phyloP scores from a whole-genome alignment of 2,329 filamentous ascomycete species.

The Trichoderma sp. region DNA sequence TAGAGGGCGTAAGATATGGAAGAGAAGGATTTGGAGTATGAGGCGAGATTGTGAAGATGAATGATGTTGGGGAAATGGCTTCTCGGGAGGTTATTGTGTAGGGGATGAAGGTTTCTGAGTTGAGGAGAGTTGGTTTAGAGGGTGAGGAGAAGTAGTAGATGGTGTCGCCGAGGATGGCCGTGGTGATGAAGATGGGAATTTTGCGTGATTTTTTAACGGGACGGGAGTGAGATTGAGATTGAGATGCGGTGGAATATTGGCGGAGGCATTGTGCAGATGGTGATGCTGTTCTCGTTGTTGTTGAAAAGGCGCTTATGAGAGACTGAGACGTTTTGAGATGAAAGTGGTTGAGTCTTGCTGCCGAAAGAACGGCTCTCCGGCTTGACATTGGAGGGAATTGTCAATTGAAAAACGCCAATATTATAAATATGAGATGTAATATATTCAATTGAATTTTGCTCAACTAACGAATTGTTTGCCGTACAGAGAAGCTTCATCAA shows the following conservation, averaged over 20 bases:
- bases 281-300: not conserved
- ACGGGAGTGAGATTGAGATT: not conserved
- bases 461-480: not conserved
- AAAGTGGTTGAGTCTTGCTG: not conserved
- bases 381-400: not conserved
- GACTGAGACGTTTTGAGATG: not conserved
- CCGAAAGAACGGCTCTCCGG: not conserved
- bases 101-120: slow-evolving; percentile 59
- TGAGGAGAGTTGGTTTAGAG: slow-evolving; percentile 42
- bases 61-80: slow-evolving; percentile 63
- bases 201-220: slow-evolving; percentile 24
- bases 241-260: not conserved
- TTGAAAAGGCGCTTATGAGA: not conserved
- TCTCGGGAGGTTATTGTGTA: slow-evolving; percentile 64
- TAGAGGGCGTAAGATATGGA: slow-evolving; percentile 30
- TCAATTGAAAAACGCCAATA: not conserved
- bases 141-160: slow-evolving; percentile 31
- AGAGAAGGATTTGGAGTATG: slow-evolving; percentile 30
- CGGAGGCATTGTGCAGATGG: not conserved
- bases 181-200: slow-evolving; percentile 25
- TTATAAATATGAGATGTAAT: not conserved
- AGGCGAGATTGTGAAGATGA: slow-evolving; percentile 64
- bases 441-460: not conserved
- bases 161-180: slow-evolving; percentile 27
- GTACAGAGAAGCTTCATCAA: not conserved